These are phyloP conservation scores for Hymenoscyphus repandus DNA, from an alignment of 2,329 filamentous ascomycete genomes.

Conservation along the genomic window DNA sequence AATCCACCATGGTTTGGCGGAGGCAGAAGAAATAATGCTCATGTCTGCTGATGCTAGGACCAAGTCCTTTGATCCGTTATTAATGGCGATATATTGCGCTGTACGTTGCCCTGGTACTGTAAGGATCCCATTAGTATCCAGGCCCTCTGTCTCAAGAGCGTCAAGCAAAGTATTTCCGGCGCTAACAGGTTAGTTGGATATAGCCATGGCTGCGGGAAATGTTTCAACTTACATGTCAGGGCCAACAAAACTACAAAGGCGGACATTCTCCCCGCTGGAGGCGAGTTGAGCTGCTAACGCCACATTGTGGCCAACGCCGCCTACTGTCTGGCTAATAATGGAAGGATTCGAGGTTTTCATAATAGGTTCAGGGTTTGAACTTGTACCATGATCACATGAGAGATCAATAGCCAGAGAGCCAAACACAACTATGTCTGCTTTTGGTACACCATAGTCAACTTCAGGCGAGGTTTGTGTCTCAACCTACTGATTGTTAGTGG, in stretches of 20 bases:
- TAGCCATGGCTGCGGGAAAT: neutral
- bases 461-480: neutral
- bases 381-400: constrained; percentile 64
- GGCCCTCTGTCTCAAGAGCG: constrained; percentile 57
- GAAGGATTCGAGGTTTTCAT: constrained; percentile 81
- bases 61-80: constrained; percentile 76
- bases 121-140: constrained; percentile 43
- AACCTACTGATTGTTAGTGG: no score
- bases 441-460: neutral
- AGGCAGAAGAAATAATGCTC: constrained; percentile 36
- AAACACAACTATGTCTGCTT: constrained; percentile 70
- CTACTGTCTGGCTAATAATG: constrained; percentile 73
- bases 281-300: constrained; percentile 73
- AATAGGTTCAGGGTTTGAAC: constrained; percentile 31
- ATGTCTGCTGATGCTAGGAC: constrained; percentile 96
- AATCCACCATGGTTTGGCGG: constrained; percentile 34
- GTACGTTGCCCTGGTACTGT: constrained; percentile 40
- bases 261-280: constrained; percentile 53
- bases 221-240: constrained; percentile 60
- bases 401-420: constrained; percentile 88
- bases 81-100: constrained; percentile 87
- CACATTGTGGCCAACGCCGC: constrained; percentile 90
- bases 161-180: constrained; percentile 70
- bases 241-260: constrained; percentile 75
- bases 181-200: constrained; percentile 32